Evolutionary conservation across 257 asterid species (phyloP).

Genomic region (Lithospermum erythrorhizon): DNA sequence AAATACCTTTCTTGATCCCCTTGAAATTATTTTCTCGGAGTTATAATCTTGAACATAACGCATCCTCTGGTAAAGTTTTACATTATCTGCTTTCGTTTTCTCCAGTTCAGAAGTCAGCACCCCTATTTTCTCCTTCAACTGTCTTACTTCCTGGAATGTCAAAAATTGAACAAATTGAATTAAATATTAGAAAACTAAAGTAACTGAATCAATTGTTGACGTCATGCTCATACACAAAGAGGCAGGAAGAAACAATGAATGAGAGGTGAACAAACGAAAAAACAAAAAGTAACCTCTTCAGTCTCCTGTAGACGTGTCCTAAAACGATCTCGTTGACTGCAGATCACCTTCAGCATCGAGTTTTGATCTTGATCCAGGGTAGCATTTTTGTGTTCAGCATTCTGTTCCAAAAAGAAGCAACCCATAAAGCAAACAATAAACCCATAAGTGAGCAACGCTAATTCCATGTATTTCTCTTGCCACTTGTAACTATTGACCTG

Average conservation of each 20-base stretch:
- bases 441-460: not conserved
- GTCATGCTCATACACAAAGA: not conserved
- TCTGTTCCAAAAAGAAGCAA: constrained; percentile 28
- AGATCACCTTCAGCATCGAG: constrained; percentile 97
- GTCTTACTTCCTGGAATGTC: constrained; percentile 73
- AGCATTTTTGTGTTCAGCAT: constrained; percentile 60
- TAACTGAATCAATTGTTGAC: constrained; percentile 5
- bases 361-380: constrained; percentile 77
- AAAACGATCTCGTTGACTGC: constrained; percentile 97
- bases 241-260: not conserved
- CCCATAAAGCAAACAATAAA: not conserved
- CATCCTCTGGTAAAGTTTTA: constrained; percentile 90
- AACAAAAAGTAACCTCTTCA: constrained; percentile 57
- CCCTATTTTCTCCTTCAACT: constrained; percentile 81
- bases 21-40: constrained; percentile 85
- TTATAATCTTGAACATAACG: constrained; percentile 98
- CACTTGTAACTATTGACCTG: too few species aligned
- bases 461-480: too few species aligned
- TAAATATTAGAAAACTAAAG: constrained; percentile 8
- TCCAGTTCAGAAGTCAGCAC: constrained; percentile 71
- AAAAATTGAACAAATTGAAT: constrained; percentile 12
- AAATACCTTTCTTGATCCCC: constrained; percentile 95
- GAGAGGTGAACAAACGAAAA: not conserved
- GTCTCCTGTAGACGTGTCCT: constrained; percentile 93
- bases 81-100: constrained; percentile 94